Evolutionary conservation across 768 basidiomycete species (phyloP).

Genomic region (Galerina marginata): DNA sequence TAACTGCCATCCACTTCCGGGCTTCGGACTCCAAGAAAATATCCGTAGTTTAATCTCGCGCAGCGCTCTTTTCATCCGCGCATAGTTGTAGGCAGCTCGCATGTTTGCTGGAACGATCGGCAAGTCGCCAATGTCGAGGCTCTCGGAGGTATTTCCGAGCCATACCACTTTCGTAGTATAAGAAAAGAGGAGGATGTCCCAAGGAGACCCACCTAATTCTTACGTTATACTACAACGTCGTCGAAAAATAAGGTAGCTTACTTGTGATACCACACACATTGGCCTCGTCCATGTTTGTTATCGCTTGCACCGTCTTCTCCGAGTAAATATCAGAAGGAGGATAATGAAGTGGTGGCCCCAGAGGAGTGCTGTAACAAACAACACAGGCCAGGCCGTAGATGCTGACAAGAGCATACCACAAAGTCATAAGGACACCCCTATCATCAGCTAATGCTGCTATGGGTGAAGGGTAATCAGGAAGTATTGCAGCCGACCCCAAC

Average conservation of each 20-base stretch:
- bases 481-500: slow-evolving; percentile 47
- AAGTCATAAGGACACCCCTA: slow-evolving; percentile 27
- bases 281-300: slow-evolving; percentile 66
- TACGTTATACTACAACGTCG: not conserved
- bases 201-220: slow-evolving; percentile 57
- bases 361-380: slow-evolving; percentile 58
- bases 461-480: slow-evolving; percentile 53
- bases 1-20: slow-evolving; percentile 22
- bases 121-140: slow-evolving; percentile 18
- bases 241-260: slow-evolving; percentile 24
- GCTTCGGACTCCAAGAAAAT: slow-evolving; percentile 32
- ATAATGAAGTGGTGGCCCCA: slow-evolving; percentile 78
- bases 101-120: slow-evolving; percentile 18
- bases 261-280: slow-evolving; percentile 76
- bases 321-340: slow-evolving; percentile 78
- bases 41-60: slow-evolving; percentile 43
- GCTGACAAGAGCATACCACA: slow-evolving; percentile 60
- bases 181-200: slow-evolving; percentile 41
- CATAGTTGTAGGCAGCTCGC: slow-evolving; percentile 15
- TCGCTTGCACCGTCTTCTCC: slow-evolving; percentile 62
- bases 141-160: slow-evolving; percentile 17
- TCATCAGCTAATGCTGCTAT: slow-evolving; percentile 30
- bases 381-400: slow-evolving; percentile 53
- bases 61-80: slow-evolving; percentile 12
- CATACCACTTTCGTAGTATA: slow-evolving; percentile 19